Evolutionary conservation across 1,284 basidiomycete genomes (phyloP), one percentile per base, ranked within the genome.

Genomic region (Malassezia japonica): DNA sequence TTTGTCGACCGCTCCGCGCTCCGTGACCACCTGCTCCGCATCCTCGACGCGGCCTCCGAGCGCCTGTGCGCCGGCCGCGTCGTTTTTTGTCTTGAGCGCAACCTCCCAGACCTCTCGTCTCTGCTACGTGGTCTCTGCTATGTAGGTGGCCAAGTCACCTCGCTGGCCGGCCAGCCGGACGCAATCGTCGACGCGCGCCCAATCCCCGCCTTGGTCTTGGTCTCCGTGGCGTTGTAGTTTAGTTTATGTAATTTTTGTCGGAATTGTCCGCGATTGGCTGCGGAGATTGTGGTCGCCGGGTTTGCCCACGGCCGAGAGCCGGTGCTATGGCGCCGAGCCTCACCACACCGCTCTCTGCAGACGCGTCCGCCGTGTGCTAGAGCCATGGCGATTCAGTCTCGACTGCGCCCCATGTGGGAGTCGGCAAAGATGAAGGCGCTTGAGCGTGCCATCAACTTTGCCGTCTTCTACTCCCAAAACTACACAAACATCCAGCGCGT

Each of bases 81-180:
- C 24, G 57, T 69, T 46, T 48, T 69, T 23, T 65, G 59, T 24
- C 48, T 69, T 39, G 53, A 61, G 21, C 50, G 50, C 18, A 36
- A 46, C 23, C 52, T 62, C 42, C 48, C 49, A 10, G 66, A 68
- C 29, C 59, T 65, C 21, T 43, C 51, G 5, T 51, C 57, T 1
- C 56, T 65, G 8, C 51, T 69, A 7, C 66, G 64, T 41, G 66
- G 66, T 2, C 49, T 69, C 10, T 65, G 63, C 50, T 69, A 69
- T 29, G 66, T 69, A 2, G 66, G 66, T 10, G 66, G 62, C 16
- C 50, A 59, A 10, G 56, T 67, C 28, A 59, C 62, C 6, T 55
- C 62, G 5, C 50, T 40, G 6, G 41, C 35, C 12, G 41, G 46
- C 18, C 42, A 43, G 27, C 38, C 13, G 13, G 51, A 54, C n/a